Conservation (phyloP, 2,329 filamentous ascomycete species). For the Calcarisporium arbuscula region DNA sequence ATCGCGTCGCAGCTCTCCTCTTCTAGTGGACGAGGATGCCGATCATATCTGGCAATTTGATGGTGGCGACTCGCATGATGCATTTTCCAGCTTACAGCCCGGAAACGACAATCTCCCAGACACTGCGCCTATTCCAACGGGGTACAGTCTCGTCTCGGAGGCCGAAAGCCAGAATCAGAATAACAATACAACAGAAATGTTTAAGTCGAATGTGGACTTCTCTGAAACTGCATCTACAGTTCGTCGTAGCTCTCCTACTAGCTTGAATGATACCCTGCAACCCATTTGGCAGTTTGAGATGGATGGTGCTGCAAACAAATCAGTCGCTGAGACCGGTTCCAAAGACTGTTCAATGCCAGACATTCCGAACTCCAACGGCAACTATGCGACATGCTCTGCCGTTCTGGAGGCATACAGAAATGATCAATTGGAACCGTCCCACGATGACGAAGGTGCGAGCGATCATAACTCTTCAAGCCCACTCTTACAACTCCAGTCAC, state of each 20-base stretch:
- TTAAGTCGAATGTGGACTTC: constrained; percentile 18
- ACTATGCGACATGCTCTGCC: too few species aligned
- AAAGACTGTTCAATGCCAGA: too few species aligned
- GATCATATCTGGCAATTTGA: constrained; percentile 17
- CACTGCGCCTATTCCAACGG: constrained; percentile 20
- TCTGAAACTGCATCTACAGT: constrained; percentile 29
- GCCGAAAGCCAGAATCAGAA: neutral
- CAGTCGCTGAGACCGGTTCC: too few species aligned
- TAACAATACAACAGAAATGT: neutral
- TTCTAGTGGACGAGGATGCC: constrained; percentile 9
- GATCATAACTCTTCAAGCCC: too few species aligned
- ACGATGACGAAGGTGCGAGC: too few species aligned
- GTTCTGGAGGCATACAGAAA: too few species aligned
- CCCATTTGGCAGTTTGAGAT: constrained; percentile 13
- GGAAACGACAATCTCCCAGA: constrained; percentile 20
- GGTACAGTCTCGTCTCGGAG: neutral
- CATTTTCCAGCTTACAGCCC: constrained; percentile 21
- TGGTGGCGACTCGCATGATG: constrained; percentile 12
- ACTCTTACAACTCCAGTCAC: too few species aligned
- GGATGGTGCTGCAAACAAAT: too few species aligned
- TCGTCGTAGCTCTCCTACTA: constrained; percentile 23
- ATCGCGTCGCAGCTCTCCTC: constrained; percentile 24
- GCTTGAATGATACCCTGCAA: constrained; percentile 5
- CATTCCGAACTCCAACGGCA: too few species aligned
- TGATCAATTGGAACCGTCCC: too few species aligned